Evolutionary conservation across 192 early-diverging fungal genomes (phyloP).

Genomic region (Backusella macrospora): DNA sequence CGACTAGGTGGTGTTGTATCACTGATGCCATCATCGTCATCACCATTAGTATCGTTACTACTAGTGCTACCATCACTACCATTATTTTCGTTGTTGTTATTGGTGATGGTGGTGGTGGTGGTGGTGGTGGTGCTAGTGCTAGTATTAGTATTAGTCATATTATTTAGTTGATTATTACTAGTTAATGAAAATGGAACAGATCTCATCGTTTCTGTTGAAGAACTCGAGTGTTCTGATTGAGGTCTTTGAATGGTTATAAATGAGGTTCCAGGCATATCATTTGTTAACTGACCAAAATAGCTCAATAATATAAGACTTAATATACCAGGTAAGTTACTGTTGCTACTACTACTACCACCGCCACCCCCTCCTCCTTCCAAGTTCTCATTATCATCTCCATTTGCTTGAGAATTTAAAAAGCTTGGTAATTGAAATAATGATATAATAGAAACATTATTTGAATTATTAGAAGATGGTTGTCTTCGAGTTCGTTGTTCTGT

Average conservation of each 20-base stretch:
- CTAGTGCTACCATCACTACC: no score
- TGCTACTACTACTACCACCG: no score
- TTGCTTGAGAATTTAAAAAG: not conserved
- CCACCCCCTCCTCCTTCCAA: not conserved
- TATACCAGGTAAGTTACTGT: not conserved
- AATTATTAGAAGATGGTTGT: no score
- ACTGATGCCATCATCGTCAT: not conserved
- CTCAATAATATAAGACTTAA: not conserved
- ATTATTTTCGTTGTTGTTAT: no score
- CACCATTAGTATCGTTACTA: not conserved
- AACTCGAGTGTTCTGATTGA: slow-evolving; percentile 12
- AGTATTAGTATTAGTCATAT: slow-evolving; percentile 29
- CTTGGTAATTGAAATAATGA: not conserved
- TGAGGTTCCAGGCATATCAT: not conserved
- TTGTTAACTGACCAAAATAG: not conserved
- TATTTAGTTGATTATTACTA: not conserved
- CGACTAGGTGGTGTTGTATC: not conserved
- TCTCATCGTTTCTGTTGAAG: slow-evolving; percentile 20
- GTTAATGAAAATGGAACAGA: slow-evolving; percentile 16
- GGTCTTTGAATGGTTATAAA: not conserved
- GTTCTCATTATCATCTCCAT: not conserved
- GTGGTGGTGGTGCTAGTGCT: no score
- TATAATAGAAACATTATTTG: not conserved
- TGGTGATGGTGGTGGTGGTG: no score
- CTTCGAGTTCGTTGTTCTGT: not conserved